Evolutionary conservation across 129 eudicot species (phyloP), one percentile per base, ranked within the genome.

Genomic region (Kitagawia praeruptora): DNA sequence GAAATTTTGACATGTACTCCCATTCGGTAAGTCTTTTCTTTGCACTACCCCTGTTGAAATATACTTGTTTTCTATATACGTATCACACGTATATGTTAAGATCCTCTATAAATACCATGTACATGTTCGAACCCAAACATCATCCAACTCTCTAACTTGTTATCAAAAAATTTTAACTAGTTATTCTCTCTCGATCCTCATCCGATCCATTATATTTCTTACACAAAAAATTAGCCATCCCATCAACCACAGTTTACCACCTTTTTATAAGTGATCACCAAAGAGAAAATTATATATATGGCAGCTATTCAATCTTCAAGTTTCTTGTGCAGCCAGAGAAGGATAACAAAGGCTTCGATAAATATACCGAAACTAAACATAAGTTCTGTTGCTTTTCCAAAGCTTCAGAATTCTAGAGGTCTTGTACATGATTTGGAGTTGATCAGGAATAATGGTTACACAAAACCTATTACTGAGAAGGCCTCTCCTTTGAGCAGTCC

Each of bases 251-350:
- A 72, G 45, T n/a, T 41, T 1, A 4, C 16, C 76, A 16, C 46
- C 28, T 42, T 39, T 23, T 23, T 2, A 11, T 18, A 8, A 72
- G 48, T 39, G 25, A 38, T 72, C 76, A 72, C 21, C 7, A 6
- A 0, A 44, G 2, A 10, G 9, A n/a, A n/a, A n/a, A 74, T 9
- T 47, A 41, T 0, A 74, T 47, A 41, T 0, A 74, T 74, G 77
- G 77, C 77, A 74, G 48, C 77, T 14, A 46, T 74, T 42, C 81
- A 64, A 64, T 49, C 75, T 23, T 78, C 81, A 11, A 78, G 75
- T 44, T 61, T 41, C 38, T 39, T 80, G 72, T 10, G 66, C n/a
- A 74, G 75, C 75, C 46, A 48, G 3, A 64, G 74, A 44, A 28
- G 44, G 3, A 78, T 27, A 8, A 64, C 58, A 4, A 61, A 51